A percentile compares a stretch with the other conserved stretches of the same genome.
These are phyloP conservation scores for Apophysomyces ossiformis DNA, from an alignment of 371 early-diverging fungal genomes.

Conservation along the genomic window DNA sequence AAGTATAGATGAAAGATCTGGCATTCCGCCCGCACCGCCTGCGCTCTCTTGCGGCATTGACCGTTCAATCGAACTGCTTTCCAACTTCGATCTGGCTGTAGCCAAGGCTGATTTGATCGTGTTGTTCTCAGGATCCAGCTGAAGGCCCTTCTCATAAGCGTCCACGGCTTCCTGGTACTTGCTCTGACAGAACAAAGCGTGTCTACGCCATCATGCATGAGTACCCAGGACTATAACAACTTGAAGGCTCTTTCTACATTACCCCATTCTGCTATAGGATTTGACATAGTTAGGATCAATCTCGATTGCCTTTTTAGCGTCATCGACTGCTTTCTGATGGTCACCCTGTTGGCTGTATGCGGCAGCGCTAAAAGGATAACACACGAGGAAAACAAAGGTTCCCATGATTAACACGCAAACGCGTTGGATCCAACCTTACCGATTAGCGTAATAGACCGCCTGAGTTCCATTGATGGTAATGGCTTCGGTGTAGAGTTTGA, in stretches of 20 bases:
- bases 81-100: slow-evolving; percentile 62
- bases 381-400: background rate
- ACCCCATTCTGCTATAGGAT: slow-evolving; percentile 94
- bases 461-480: slow-evolving; percentile 82
- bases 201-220: slow-evolving; percentile 46
- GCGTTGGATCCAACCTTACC: slow-evolving; percentile 54
- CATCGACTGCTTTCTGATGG: slow-evolving; percentile 86
- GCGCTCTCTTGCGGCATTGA: slow-evolving; percentile 41
- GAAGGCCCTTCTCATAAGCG: slow-evolving; percentile 91
- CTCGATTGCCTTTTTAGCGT: slow-evolving; percentile 83
- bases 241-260: slow-evolving; percentile 17
- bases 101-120: slow-evolving; percentile 68
- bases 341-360: slow-evolving; percentile 90
- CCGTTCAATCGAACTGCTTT: slow-evolving; percentile 33
- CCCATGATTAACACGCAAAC: background rate
- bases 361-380: slow-evolving; percentile 74
- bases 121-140: slow-evolving; percentile 87
- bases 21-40: slow-evolving; percentile 60
- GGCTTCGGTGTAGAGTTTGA: slow-evolving; percentile 88
- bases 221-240: slow-evolving; percentile 8
- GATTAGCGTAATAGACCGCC: slow-evolving; percentile 95
- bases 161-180: slow-evolving; percentile 84
- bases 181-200: slow-evolving; percentile 88
- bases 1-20: slow-evolving; percentile 70
- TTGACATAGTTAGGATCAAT: slow-evolving; percentile 90